phyloP scores from a whole-genome alignment of 2,329 filamentous ascomycete species.

The Fusarium acutatum region DNA sequence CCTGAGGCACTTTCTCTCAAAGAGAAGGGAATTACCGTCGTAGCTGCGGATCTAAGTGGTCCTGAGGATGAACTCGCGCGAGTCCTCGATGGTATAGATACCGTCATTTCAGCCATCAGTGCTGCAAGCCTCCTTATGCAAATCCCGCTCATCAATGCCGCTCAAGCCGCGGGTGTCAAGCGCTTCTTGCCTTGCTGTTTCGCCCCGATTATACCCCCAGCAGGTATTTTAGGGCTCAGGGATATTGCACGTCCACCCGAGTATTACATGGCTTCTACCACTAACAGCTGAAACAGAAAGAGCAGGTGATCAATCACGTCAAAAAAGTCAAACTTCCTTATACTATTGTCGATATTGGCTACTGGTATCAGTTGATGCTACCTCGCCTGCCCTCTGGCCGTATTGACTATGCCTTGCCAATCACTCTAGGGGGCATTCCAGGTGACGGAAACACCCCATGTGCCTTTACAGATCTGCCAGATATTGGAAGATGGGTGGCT shows the following conservation, averaged over 20 bases:
- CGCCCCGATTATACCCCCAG: neutral
- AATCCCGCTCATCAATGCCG: neutral
- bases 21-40: neutral
- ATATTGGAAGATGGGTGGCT: conserved; percentile 62
- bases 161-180: neutral
- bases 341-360: conserved; percentile 63
- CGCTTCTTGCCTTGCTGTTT: neutral
- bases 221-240: neutral
- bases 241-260: neutral
- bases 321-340: neutral
- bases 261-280: neutral
- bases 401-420: conserved; percentile 40
- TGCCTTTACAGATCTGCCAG: conserved; percentile 57
- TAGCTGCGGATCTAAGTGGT: neutral
- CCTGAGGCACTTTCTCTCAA: neutral
- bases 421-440: conserved; percentile 42
- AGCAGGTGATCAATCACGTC: neutral
- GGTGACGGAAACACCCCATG: conserved; percentile 55
- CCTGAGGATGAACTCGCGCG: neutral
- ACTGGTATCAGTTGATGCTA: conserved; percentile 61
- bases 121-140: neutral
- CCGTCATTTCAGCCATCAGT: neutral
- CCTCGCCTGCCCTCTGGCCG: conserved; percentile 41
- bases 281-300: neutral
- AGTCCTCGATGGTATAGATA: neutral